Percentiles rank a stretch among this genome's conserved stretches.
These are phyloP conservation scores for Austroboletus festivus DNA, from an alignment of 768 basidiomycete species.

Conservation along the genomic window DNA sequence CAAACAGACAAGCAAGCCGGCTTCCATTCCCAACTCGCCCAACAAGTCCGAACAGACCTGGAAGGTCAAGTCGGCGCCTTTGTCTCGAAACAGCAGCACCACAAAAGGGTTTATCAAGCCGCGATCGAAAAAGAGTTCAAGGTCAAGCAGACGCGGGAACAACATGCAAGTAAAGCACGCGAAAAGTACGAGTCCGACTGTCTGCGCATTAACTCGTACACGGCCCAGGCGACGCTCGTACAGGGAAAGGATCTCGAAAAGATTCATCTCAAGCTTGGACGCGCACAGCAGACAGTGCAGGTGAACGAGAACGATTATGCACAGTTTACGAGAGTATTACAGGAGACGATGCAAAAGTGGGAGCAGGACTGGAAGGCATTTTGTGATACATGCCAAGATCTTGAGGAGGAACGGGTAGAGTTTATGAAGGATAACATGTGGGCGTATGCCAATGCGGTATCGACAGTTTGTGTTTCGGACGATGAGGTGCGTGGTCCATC, in stretches of 20 bases:
- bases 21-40: slow-evolving; percentile 70
- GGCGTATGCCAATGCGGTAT: slow-evolving; percentile 95
- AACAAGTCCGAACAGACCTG: slow-evolving; percentile 71
- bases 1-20: slow-evolving; percentile 84
- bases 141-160: slow-evolving; percentile 81
- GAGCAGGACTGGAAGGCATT: slow-evolving; percentile 92
- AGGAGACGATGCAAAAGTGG: slow-evolving; percentile 82
- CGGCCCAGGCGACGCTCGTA: slow-evolving; percentile 84
- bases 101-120: slow-evolving; percentile 70
- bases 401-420: slow-evolving; percentile 92
- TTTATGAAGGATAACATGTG: slow-evolving; percentile 95
- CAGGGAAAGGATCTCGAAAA: slow-evolving; percentile 95
- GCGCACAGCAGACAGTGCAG: slow-evolving; percentile 84
- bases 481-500: slow-evolving; percentile 68
- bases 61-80: slow-evolving; percentile 65
- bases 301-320: slow-evolving; percentile 89
- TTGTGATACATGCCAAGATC: slow-evolving; percentile 92
- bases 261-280: slow-evolving; percentile 80
- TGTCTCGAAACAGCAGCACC: slow-evolving; percentile 59
- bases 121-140: slow-evolving; percentile 90
- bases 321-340: slow-evolving; percentile 77
- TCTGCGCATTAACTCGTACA: slow-evolving; percentile 88
- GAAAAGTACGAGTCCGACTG: slow-evolving; percentile 95
- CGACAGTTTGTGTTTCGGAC: slow-evolving; percentile 90
- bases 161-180: slow-evolving; percentile 81